Conservation (phyloP, 192 early-diverging fungal genomes). For the Gonapodya sp. region DNA sequence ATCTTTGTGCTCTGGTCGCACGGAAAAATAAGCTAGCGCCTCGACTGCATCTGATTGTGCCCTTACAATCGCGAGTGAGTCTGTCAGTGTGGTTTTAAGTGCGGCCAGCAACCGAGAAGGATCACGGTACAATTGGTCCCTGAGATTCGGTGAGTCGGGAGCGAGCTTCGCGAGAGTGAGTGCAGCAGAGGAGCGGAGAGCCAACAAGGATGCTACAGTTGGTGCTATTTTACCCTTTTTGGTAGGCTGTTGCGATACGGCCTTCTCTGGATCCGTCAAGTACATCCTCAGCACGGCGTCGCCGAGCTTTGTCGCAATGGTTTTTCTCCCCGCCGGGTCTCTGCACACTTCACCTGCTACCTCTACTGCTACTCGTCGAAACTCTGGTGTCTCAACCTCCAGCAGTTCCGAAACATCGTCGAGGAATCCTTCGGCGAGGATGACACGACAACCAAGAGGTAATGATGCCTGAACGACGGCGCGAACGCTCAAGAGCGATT, state of each 20-base stretch:
- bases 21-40: constrained; percentile 70
- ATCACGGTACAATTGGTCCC: constrained; percentile 16
- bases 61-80: constrained; percentile 18
- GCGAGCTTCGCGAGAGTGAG: constrained; percentile 30
- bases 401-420: background rate
- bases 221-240: background rate
- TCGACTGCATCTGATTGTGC: constrained; percentile 56
- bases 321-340: background rate
- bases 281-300: background rate
- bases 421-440: background rate
- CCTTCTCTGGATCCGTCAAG: background rate
- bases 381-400: background rate
- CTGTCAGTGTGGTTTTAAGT: constrained; percentile 43
- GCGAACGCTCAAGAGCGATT: background rate
- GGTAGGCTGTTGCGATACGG: background rate
- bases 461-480: background rate
- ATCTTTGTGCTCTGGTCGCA: constrained; percentile 60
- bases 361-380: background rate
- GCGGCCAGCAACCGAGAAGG: constrained; percentile 32
- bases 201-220: background rate
- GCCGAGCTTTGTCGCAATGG: constrained; percentile 1
- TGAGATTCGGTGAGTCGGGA: constrained; percentile 12
- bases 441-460: background rate
- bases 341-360: background rate
- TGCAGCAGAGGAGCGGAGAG: constrained; percentile 14